phyloP scores from a whole-genome alignment of 805 yeast genomes.

The Zygosaccharomyces siamensis region DNA sequence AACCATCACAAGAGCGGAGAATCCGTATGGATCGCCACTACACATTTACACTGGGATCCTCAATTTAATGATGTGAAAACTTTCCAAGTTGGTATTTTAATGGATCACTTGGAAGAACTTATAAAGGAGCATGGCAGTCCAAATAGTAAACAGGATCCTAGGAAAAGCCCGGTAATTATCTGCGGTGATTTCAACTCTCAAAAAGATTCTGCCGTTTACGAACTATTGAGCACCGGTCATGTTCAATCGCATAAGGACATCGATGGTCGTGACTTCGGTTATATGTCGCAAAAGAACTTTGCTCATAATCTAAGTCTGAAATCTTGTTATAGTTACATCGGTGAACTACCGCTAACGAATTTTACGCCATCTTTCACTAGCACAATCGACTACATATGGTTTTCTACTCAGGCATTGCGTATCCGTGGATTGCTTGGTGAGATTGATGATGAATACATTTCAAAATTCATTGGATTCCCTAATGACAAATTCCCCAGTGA shows the following conservation, averaged over 20 bases:
- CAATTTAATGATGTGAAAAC: constrained; percentile 93
- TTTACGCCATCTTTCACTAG: constrained; percentile 90
- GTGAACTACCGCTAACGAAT: constrained; percentile 92
- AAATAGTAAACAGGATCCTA: constrained; percentile 45
- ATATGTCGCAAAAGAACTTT: constrained; percentile 84
- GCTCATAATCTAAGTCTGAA: constrained; percentile 73
- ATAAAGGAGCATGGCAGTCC: constrained; percentile 46
- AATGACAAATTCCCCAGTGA: constrained; percentile 92
- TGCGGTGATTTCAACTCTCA: constrained; percentile 97
- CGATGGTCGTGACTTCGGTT: constrained; percentile 84
- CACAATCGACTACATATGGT: constrained; percentile 94
- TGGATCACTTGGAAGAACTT: constrained; percentile 77
- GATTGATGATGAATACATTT: constrained; percentile 71
- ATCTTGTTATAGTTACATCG: constrained; percentile 78
- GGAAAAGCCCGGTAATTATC: constrained; percentile 69
- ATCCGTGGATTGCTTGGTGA: constrained; percentile 85
- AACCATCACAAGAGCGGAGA: constrained; percentile 72
- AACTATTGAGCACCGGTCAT: constrained; percentile 74
- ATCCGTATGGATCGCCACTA: constrained; percentile 70
- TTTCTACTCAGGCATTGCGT: constrained; percentile 70
- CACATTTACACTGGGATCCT: constrained; percentile 99
- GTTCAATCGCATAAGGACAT: constrained; percentile 78
- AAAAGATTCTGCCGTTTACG: constrained; percentile 84
- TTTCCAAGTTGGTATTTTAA: constrained; percentile 85
- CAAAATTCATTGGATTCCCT: constrained; percentile 85